Evolutionary conservation across 2,329 filamentous ascomycete species (phyloP), one percentile per base, ranked within the genome.

Genomic region (Hypoxylon sp.): DNA sequence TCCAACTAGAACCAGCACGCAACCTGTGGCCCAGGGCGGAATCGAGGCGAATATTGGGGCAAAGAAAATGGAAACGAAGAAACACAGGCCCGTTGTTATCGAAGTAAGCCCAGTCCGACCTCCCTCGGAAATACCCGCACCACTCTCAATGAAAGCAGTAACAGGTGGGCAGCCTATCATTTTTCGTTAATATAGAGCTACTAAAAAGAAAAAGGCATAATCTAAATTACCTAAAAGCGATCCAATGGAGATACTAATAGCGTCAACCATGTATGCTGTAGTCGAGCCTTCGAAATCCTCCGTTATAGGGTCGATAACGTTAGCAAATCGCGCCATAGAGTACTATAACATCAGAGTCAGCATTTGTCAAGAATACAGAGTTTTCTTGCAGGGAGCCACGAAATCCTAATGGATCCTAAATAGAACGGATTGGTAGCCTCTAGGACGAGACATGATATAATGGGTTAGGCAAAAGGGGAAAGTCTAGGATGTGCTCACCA

Each of bases 41-140:
- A 96, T 96, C 0, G 91, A 94, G 8, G 93, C 93, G 75, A 96
- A 96, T 61, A 96, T 95, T 0, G 93, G 93, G 0, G 93, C 93
- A 76, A 96, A 96, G 84, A 96, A 96, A 66, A 96, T 87, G 61
- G 91, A 88, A 75, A 96, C 88, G 81, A 97, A 91, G 83, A 97
- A 97, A 80, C 91, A 94, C 52, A 96, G 61, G 4, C 93, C 93
- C 0, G 92, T 90, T 14, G 88, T 83, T 78, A 95, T 91, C 48
- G 92, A 89, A 0, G 93, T 96, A n/a, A 97, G 80, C 14, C 93
- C 93, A 0, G 93, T 96, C 74, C 90, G 90, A 46, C 93, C 93
- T 54, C 93, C 93, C 78, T 97, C 93, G 0, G 92, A 92, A 68
- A 97, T 96, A 72, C 93, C 93, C 7, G 93, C 93, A 75, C 93